Conservation (phyloP, 2,329 filamentous ascomycete species). For the Alternaria hordeiaustralica region DNA sequence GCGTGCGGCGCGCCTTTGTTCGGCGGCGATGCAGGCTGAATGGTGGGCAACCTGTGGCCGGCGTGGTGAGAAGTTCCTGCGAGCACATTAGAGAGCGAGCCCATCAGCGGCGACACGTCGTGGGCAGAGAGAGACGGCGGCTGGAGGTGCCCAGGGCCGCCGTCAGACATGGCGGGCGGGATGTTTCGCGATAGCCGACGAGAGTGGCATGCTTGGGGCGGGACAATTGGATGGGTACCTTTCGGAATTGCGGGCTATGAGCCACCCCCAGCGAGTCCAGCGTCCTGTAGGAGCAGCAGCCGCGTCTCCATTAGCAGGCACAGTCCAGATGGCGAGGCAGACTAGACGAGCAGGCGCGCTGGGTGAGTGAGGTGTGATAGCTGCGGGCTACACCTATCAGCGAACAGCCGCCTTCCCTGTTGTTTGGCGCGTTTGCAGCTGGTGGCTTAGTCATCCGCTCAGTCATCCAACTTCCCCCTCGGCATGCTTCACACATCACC, state of each 20-base stretch:
- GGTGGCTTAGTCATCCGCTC: conserved; percentile 9
- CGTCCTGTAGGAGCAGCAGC: conserved; percentile 41
- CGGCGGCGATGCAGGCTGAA: conserved; percentile 34
- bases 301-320: conserved; percentile 45
- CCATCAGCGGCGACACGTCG: conserved; percentile 13
- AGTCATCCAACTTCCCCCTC: neutral
- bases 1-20: conserved; percentile 37
- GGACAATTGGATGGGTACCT: conserved; percentile 18
- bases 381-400: conserved; percentile 11
- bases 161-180: conserved; percentile 25
- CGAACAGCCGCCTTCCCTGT: conserved; percentile 13
- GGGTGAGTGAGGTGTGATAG: conserved; percentile 19
- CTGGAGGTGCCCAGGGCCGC: conserved; percentile 21
- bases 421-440: conserved; percentile 20
- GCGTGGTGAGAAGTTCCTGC: conserved; percentile 24
- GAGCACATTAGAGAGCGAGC: conserved; percentile 30
- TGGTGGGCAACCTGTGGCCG: conserved; percentile 30
- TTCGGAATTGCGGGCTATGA: conserved; percentile 31
- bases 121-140: conserved; percentile 13
- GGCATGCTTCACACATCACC: neutral
- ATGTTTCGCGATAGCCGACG: conserved; percentile 26
- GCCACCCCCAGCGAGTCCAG: conserved; percentile 43
- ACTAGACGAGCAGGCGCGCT: conserved; percentile 19
- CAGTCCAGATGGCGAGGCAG: conserved; percentile 27
- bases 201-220: conserved; percentile 28